Percentiles rank a stretch among this genome's conserved stretches.
phyloP scores from a whole-genome alignment of 192 early-diverging fungal species.

The Coemansia reversa region DNA sequence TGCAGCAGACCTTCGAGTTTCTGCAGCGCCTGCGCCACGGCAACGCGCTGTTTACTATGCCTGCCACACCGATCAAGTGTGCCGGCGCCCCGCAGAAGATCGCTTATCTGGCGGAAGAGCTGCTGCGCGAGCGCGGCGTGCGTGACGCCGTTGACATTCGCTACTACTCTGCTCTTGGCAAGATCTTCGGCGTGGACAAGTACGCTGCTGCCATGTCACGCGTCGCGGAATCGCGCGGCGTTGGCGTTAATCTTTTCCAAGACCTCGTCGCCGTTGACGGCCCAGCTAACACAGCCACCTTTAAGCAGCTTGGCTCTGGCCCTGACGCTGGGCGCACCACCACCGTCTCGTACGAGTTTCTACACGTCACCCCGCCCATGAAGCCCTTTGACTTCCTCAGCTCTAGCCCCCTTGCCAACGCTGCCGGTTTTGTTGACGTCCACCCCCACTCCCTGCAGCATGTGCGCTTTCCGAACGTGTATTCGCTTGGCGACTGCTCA shows the following conservation, averaged over 20 bases:
- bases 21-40: conserved; percentile 59
- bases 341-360: conserved; percentile 71
- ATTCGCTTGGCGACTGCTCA: conserved; percentile 79
- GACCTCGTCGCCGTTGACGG: conserved; percentile 70
- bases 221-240: conserved; percentile 65
- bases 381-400: conserved; percentile 77
- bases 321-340: conserved; percentile 56
- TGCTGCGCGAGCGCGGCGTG: conserved; percentile 67
- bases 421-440: conserved; percentile 81
- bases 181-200: conserved; percentile 86
- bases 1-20: conserved; percentile 72
- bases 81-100: conserved; percentile 89
- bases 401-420: conserved; percentile 65
- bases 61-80: conserved; percentile 83
- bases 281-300: conserved; percentile 68
- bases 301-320: conserved; percentile 55
- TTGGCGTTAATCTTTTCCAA: conserved; percentile 69
- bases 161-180: conserved; percentile 79
- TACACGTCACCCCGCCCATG: conserved; percentile 86
- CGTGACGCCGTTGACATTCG: conserved; percentile 66
- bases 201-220: conserved; percentile 70
- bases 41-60: conserved; percentile 84
- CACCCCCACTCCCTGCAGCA: conserved; percentile 79
- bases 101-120: conserved; percentile 81
- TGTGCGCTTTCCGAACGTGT: conserved; percentile 74